Conservation (phyloP, 2,329 filamentous ascomycete genomes). For the Diaporthe vaccinii region DNA sequence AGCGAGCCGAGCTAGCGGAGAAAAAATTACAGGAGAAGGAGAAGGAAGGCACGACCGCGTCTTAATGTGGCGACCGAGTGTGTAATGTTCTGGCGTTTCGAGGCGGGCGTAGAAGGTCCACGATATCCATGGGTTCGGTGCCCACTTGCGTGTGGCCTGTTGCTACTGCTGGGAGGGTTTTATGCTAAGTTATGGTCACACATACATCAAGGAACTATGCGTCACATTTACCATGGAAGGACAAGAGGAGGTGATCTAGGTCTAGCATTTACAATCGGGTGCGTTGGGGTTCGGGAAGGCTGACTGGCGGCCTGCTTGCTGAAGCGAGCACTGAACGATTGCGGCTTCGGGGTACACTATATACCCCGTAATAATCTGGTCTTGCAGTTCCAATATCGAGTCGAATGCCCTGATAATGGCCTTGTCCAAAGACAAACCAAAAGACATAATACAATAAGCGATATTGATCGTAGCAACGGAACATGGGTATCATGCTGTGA, state of each 20-base stretch:
- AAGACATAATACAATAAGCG: not conserved
- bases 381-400: not conserved
- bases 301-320: not conserved
- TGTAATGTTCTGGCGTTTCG: constrained; percentile 2
- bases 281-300: constrained; percentile 3
- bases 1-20: constrained; percentile 74
- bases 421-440: not conserved
- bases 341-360: not conserved
- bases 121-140: not conserved
- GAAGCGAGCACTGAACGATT: not conserved
- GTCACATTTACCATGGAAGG: not conserved
- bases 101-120: not conserved
- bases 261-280: constrained; percentile 15
- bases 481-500: not conserved
- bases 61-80: not conserved
- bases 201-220: not conserved
- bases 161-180: not conserved
- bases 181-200: not conserved
- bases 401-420: not conserved
- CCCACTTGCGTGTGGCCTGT: not conserved
- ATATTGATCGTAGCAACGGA: not conserved
- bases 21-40: constrained; percentile 60
- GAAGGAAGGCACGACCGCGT: not conserved
- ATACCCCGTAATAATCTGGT: constrained; percentile 3
- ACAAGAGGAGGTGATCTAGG: not conserved